Percentiles rank a stretch among this genome's conserved stretches.
Evolutionary conservation across 108 stramenopile genomes (phyloP).

Genomic region (Conticribra weissflogii): DNA sequence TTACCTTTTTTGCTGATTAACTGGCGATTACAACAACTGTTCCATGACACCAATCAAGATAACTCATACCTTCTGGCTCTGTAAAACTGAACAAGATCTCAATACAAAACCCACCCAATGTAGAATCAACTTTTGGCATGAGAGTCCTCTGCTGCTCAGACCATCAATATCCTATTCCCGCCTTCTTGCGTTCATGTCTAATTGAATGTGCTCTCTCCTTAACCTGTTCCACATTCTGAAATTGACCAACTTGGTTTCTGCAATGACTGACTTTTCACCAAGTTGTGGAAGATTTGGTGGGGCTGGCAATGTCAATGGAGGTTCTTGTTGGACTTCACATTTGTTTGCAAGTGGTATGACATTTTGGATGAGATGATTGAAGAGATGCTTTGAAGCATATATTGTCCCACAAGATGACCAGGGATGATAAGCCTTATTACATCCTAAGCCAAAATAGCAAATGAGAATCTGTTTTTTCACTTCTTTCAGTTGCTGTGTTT

Average conservation of each 20-base stretch:
- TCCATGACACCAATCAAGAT: conserved; percentile 10
- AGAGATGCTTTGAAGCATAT: background rate
- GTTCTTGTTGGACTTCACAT: too few species aligned
- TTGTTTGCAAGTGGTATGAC: conserved; percentile 1
- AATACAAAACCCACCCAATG: conserved; percentile 1
- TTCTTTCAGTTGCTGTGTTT: background rate
- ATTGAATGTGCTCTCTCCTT: too few species aligned
- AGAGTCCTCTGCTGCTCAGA: too few species aligned
- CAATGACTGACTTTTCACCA: too few species aligned
- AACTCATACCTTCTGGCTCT: background rate
- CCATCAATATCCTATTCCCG: background rate
- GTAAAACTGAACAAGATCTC: conserved; percentile 8
- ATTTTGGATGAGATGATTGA: background rate
- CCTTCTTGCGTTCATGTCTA: background rate
- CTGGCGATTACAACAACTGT: conserved; percentile 9
- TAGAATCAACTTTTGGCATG: conserved; percentile 10
- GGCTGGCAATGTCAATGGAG: too few species aligned
- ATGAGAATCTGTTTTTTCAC: conserved; percentile 6
- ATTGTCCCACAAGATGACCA: conserved; percentile 1
- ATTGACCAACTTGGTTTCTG: too few species aligned
- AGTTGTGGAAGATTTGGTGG: too few species aligned
- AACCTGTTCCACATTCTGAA: too few species aligned
- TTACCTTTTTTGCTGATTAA: conserved; percentile 7
- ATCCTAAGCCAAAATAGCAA: background rate
- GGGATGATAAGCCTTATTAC: conserved; percentile 10